Evolutionary conservation across 768 basidiomycete genomes (phyloP).

Genomic region (Chlorophyllum brunneum): DNA sequence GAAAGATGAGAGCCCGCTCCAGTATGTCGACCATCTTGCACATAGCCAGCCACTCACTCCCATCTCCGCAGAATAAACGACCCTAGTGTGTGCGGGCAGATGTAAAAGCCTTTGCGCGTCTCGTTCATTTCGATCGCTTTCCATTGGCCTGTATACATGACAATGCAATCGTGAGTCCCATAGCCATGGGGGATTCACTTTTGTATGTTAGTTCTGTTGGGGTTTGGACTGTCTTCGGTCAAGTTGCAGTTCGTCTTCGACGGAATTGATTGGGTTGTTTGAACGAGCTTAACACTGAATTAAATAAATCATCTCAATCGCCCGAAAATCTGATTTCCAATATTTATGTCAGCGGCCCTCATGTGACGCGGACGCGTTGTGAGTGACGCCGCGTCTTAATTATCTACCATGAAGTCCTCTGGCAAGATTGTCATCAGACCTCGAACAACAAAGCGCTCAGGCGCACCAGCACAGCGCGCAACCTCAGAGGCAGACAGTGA

Average conservation of each 20-base stretch:
- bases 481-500: conserved; percentile 18
- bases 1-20: conserved; percentile 95
- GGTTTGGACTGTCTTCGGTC: neutral
- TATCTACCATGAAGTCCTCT: conserved; percentile 17
- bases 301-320: conserved; percentile 1
- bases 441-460: conserved; percentile 24
- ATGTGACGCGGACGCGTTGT: too few relatives aligned
- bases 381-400: conserved; percentile 2
- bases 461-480: conserved; percentile 18
- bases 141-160: conserved; percentile 11
- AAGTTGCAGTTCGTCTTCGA: neutral
- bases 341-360: neutral
- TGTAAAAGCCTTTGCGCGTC: conserved; percentile 7
- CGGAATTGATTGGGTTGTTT: conserved; percentile 7
- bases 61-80: conserved; percentile 33
- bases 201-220: neutral
- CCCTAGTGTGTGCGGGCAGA: conserved; percentile 5
- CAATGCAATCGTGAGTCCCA: neutral
- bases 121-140: neutral
- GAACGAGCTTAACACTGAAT: neutral
- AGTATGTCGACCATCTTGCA: conserved; percentile 48
- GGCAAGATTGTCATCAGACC: conserved; percentile 52
- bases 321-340: neutral
- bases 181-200: neutral
- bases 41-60: neutral